Percentiles rank a stretch among this genome's conserved stretches.
These are phyloP conservation scores for Pseudonitzschia multistriata DNA, from an alignment of 108 stramenopile species.

Conservation along the genomic window DNA sequence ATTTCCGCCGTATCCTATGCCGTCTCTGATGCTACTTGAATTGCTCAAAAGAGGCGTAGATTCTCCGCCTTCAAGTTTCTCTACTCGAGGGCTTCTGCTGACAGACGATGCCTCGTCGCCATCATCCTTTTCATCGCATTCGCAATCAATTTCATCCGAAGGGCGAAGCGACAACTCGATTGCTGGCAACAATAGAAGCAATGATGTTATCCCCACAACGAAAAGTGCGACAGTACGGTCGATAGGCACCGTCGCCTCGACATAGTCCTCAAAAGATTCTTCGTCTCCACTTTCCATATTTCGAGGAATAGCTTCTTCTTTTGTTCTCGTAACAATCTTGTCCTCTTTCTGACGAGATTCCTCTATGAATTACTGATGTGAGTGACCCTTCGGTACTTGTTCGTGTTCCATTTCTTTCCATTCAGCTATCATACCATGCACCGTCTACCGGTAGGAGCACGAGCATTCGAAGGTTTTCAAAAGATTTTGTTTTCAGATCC, in stretches of 20 bases:
- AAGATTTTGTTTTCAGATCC: too few species aligned
- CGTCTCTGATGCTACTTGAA: neutral
- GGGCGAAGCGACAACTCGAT: constrained; percentile 1
- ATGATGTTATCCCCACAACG: constrained; percentile 2
- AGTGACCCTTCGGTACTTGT: too few species aligned
- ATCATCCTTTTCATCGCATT: neutral
- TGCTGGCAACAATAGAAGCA: constrained; percentile 13
- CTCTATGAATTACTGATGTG: too few species aligned
- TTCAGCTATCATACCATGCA: too few species aligned
- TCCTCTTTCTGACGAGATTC: neutral
- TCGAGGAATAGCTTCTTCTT: too few species aligned
- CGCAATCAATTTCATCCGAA: neutral
- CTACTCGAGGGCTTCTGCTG: neutral
- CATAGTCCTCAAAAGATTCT: constrained; percentile 28
- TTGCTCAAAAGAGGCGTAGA: neutral
- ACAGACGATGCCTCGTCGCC: neutral
- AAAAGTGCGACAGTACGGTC: constrained; percentile 13
- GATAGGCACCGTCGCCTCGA: constrained; percentile 26
- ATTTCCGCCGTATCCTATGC: neutral
- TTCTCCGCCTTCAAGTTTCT: neutral
- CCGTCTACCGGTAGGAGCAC: too few species aligned
- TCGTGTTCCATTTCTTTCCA: too few species aligned
- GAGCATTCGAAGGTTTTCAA: too few species aligned
- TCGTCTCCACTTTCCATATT: constrained; percentile 6
- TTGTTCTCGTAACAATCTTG: neutral